Conservation (phyloP, 441 rosid genomes). For the Kokia cookei region DNA sequence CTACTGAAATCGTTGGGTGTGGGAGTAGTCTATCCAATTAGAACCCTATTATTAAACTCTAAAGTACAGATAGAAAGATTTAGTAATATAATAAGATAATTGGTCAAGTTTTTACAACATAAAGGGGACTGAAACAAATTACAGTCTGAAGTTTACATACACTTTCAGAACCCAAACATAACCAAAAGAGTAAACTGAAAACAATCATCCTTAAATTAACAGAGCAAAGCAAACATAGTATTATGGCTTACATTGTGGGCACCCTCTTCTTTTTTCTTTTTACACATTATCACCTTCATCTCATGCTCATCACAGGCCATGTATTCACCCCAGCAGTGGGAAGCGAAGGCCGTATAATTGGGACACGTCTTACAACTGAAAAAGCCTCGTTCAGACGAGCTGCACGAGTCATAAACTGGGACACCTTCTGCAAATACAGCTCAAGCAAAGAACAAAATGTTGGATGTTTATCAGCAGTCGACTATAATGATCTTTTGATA, state of each 20-base stretch:
- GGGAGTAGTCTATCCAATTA: not conserved
- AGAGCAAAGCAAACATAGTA: slow-evolving; percentile 8
- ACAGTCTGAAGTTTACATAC: slow-evolving; percentile 8
- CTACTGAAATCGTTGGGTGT: too few species aligned
- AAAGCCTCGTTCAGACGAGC: slow-evolving; percentile 82
- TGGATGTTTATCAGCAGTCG: not conserved
- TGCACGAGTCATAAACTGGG: slow-evolving; percentile 69
- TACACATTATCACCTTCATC: slow-evolving; percentile 24
- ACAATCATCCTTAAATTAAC: slow-evolving; percentile 11
- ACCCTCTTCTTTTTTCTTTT: not conserved
- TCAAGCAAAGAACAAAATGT: not conserved
- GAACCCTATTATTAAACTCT: not conserved
- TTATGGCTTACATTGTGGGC: slow-evolving; percentile 7
- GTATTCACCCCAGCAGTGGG: slow-evolving; percentile 59
- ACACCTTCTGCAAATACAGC: slow-evolving; percentile 50
- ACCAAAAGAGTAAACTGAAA: not conserved
- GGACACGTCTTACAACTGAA: slow-evolving; percentile 78
- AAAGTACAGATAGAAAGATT: not conserved
- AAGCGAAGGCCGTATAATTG: slow-evolving; percentile 62
- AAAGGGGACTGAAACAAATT: not conserved
- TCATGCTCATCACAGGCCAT: slow-evolving; percentile 75
- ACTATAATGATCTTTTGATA: too few species aligned
- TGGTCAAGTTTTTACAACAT: not conserved
- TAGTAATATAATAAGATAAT: not conserved
- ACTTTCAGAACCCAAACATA: slow-evolving; percentile 8